Conservation (phyloP, 805 yeast genomes). For the Pichia eremophila region DNA sequence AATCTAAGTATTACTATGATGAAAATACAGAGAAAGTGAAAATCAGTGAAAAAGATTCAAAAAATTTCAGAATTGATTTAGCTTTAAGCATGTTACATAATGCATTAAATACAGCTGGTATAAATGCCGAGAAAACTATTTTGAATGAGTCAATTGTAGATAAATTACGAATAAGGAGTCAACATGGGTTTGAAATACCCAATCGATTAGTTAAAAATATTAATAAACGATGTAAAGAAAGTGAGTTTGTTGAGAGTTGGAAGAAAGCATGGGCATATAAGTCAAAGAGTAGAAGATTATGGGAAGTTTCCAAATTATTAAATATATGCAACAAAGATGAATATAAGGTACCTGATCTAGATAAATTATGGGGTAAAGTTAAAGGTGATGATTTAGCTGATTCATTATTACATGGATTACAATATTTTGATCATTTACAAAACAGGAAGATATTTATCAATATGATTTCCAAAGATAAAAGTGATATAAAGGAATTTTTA, state of each 20-base stretch:
- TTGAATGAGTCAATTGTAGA: too few relatives aligned
- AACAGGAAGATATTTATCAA: constrained; percentile 6
- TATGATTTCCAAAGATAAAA: background rate
- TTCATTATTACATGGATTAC: constrained; percentile 50
- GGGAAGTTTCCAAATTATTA: constrained; percentile 18
- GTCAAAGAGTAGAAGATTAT: constrained; percentile 17
- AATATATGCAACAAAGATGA: constrained; percentile 13
- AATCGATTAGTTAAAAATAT: background rate
- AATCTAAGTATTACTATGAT: background rate
- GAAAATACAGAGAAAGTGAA: background rate
- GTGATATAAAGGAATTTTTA: background rate
- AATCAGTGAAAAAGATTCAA: background rate
- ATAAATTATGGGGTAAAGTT: constrained; percentile 11
- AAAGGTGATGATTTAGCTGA: constrained; percentile 64
- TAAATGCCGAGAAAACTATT: too few relatives aligned
- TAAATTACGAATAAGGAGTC: too few relatives aligned
- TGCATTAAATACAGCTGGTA: background rate
- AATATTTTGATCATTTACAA: constrained; percentile 37
- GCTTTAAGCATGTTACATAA: constrained; percentile 2
- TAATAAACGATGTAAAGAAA: background rate
- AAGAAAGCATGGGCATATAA: constrained; percentile 8
- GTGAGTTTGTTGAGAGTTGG: constrained; percentile 2
- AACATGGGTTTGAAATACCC: background rate
- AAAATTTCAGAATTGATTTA: constrained; percentile 7
- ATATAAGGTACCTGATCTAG: constrained; percentile 2